Evolutionary conservation across 2,329 filamentous ascomycete species (phyloP).

Genomic region (Ilyonectria destructans): DNA sequence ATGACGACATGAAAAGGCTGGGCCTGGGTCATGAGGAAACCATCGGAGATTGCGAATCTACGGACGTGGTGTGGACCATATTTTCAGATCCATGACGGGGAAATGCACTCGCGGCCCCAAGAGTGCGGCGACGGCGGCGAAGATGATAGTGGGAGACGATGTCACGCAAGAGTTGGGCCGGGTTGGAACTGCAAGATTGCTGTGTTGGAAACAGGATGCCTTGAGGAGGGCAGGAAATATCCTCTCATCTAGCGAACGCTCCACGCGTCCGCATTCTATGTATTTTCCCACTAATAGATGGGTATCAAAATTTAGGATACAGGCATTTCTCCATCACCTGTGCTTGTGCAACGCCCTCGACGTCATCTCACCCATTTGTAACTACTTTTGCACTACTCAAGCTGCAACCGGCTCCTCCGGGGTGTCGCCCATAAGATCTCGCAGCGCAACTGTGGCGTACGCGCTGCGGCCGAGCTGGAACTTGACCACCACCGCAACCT

Average conservation of each 20-base stretch:
- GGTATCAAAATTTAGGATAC: slow-evolving; percentile 45
- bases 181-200: slow-evolving; percentile 37
- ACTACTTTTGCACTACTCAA: slow-evolving; percentile 12
- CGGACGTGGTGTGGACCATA: slow-evolving; percentile 5
- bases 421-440: slow-evolving; percentile 79
- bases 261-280: slow-evolving; percentile 39
- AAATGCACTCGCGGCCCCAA: slow-evolving; percentile 15
- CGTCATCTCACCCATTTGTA: slow-evolving; percentile 25
- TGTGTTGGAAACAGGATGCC: slow-evolving; percentile 35
- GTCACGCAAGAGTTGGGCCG: slow-evolving; percentile 17
- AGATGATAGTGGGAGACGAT: slow-evolving; percentile 10
- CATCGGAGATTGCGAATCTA: slow-evolving; percentile 21
- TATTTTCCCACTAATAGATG: slow-evolving; percentile 45
- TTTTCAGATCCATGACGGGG: slow-evolving; percentile 8
- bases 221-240: slow-evolving; percentile 25
- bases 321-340: slow-evolving; percentile 17
- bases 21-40: slow-evolving; percentile 39
- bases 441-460: slow-evolving; percentile 87
- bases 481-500: slow-evolving; percentile 79
- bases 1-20: slow-evolving; percentile 39
- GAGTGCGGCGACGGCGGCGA: neutral
- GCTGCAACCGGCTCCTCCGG: slow-evolving; percentile 44
- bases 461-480: slow-evolving; percentile 85
- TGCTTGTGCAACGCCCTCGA: slow-evolving; percentile 9
- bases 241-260: slow-evolving; percentile 35